Evolutionary conservation across 140 eudicot genomes (phyloP), one percentile per base, ranked within the genome.

Genomic region (Oenanthe javanica): DNA sequence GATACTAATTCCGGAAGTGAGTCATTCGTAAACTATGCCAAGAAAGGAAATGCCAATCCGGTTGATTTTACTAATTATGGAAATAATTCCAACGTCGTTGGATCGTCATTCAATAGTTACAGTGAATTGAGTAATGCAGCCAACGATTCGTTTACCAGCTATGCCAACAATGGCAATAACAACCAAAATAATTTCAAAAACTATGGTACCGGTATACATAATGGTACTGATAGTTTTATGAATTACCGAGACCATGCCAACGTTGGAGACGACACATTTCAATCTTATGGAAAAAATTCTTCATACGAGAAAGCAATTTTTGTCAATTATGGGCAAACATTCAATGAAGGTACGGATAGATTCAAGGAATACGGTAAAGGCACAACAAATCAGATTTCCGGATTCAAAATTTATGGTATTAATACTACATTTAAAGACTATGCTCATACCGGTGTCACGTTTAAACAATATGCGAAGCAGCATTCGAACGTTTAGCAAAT

Each of bases 331-430:
- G 98, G 98, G 48, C 88, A 88, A 57, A 86, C 98, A 0, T 88
- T 93, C 77, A 89, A 88, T 72, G 90, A 86, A 77, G 98, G 98
- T 38, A 40, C 79, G 25, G 98, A 93, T 79, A 81, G 82, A 54
- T 93, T 93, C 81, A 91, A 79, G 81, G 97, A 89, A 48, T 93
- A 93, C 50, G 93, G 92, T n/a, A 91, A 83, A 82, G 95, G 89
- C 38, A 81, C 95, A 14, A 84, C 78, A 6, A 89, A 76, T 66
- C 95, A 83, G 52, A 7, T 47, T 6, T 85, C 89, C 1, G 92
- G 88, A 54, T 93, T 93, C 78, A 88, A 85, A 83, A 74, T 83
- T 31, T 93, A 93, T 59, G 89, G 96, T 9, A 52, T 85, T 73
- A 91, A 93, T 73, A 76, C 83, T 0, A 89, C 97, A 1, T 93